These are phyloP conservation scores for Aureobasidium lini DNA, from an alignment of 2,329 filamentous ascomycete genomes.

Conservation along the genomic window DNA sequence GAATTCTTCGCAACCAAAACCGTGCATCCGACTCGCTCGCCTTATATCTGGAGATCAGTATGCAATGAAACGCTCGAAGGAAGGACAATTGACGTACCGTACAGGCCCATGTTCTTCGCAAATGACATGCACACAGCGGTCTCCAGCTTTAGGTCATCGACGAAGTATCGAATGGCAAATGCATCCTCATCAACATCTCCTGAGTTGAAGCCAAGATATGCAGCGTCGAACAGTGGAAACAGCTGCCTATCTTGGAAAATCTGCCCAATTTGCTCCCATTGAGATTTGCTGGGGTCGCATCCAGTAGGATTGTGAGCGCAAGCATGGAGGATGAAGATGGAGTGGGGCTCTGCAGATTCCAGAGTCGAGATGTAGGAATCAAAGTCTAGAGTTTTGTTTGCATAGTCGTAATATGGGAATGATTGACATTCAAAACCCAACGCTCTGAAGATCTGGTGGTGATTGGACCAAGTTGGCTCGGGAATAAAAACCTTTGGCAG, in stretches of 20 bases:
- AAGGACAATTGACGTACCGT: slow-evolving; percentile 39
- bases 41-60: not conserved
- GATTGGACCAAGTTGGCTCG: slow-evolving; percentile 38
- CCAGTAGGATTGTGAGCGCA: slow-evolving; percentile 41
- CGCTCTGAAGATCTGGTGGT: slow-evolving; percentile 30
- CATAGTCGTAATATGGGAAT: slow-evolving; percentile 31
- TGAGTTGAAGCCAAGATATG: slow-evolving; percentile 29
- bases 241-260: slow-evolving; percentile 19
- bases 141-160: slow-evolving; percentile 36
- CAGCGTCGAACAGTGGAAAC: slow-evolving; percentile 30
- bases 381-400: slow-evolving; percentile 72
- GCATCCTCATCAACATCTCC: slow-evolving; percentile 27
- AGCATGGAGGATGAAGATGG: slow-evolving; percentile 33
- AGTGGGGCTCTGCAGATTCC: slow-evolving; percentile 58
- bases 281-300: slow-evolving; percentile 31
- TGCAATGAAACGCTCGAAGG: no score
- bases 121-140: slow-evolving; percentile 45
- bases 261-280: slow-evolving; percentile 26
- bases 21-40: slow-evolving; percentile 82
- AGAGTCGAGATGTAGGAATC: slow-evolving; percentile 83
- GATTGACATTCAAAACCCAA: slow-evolving; percentile 27
- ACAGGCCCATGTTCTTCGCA: slow-evolving; percentile 59
- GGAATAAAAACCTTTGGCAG: slow-evolving; percentile 31
- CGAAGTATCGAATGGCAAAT: slow-evolving; percentile 27
- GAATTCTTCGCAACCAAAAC: slow-evolving; percentile 65